Base-by-base conservation (phyloP, 352 stramenopile species). In the Phytopythium litorale region DNA sequence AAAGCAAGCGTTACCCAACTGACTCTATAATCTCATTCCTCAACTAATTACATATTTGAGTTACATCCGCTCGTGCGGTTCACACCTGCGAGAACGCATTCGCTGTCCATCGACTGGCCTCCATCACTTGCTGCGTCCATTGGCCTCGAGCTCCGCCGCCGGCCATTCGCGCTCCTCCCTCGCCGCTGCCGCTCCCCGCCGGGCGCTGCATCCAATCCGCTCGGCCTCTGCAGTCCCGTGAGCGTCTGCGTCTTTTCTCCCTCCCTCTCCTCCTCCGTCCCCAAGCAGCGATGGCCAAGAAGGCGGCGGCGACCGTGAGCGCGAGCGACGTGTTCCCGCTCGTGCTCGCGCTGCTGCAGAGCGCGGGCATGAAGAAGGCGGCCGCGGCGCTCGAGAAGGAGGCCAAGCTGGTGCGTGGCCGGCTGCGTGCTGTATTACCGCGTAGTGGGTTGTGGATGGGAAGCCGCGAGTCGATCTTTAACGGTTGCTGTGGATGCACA, bases 281-380 rank as follows among this genome's bases (percentile, higher is more conserved):
- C 11, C 55, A 38, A 21, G 13, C 18, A 9, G 19, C 43, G 11
- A 64, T 64, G 58, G 64, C 63, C 67, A 75, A 74, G 66, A 74
- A 78, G 62, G 48, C 33, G 61, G 48, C 60, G 9, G 25, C 56
- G 30, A 16, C 42, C 38, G 73, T 81, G 35, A 83, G 78, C 42
- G 78, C 84, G 16, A 94, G 83, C 65, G 87, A 96, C 69, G 60
- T 96, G 33, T 90, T 81, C 62, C 84, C 87, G 59, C 63, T 92
- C 13, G 75, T 96, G 16, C 78, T 90, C 51, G 76, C 82, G 61
- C 80, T 94, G 37, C 70, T 96, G 57, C 68, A 55, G 18, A 62
- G 64, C 66, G 68, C 75, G n/a, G 87, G 87, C 16, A 77, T 96
- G 57, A 88, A 90, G 64, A 88, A 88, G 67, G 52, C 81, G 13